Percentiles rank a stretch among this genome's conserved stretches.
Conservation (phyloP, 169 alveolate species). For the Eimeria necatrix region DNA sequence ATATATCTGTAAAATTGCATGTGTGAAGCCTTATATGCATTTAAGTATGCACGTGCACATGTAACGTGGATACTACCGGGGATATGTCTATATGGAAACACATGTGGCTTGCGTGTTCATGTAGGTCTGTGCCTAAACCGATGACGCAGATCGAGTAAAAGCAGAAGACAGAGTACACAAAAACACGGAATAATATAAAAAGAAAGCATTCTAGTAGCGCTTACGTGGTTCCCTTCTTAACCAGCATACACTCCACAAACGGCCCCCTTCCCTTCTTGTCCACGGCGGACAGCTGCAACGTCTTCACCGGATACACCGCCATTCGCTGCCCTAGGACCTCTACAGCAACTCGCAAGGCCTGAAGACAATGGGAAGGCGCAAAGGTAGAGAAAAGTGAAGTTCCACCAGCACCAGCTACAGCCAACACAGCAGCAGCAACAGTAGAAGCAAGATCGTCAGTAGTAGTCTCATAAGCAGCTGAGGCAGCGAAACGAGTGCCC, state of each 20-base stretch:
- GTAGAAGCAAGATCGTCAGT: background rate
- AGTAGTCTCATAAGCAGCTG: background rate
- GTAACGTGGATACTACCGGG: no score
- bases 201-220: background rate
- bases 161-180: background rate
- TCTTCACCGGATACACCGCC: slow-evolving; percentile 87
- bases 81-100: no score
- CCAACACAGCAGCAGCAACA: background rate
- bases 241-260: slow-evolving; percentile 87
- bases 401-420: background rate
- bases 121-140: background rate
- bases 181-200: background rate
- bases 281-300: slow-evolving; percentile 75
- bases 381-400: background rate
- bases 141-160: background rate
- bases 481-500: background rate
- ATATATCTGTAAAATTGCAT: no score
- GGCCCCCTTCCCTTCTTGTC: slow-evolving; percentile 80
- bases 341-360: slow-evolving; percentile 86
- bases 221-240: slow-evolving; percentile 83
- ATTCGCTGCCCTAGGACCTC: slow-evolving; percentile 83
- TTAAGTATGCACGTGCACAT: no score
- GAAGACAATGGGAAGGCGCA: background rate
- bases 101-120: background rate
- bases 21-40: no score